Evolutionary conservation across 108 stramenopile genomes (phyloP).

Genomic region (Skeletonema costatum): DNA sequence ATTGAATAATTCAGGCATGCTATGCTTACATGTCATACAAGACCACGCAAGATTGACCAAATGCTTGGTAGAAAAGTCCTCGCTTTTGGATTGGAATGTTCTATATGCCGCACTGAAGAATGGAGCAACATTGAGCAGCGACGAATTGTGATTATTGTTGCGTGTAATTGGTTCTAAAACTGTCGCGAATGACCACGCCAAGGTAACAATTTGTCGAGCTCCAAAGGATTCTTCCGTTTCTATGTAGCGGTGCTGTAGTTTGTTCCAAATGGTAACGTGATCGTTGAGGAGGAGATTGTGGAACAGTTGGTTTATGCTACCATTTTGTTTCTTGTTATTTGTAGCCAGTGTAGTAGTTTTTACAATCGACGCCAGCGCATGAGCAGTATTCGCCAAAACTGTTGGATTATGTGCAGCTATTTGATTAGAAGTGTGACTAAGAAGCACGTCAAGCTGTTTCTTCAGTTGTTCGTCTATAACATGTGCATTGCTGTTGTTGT

Average conservation of each 20-base stretch:
- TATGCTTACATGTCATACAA: constrained; percentile 25
- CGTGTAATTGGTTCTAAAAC: not conserved
- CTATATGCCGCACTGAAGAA: constrained; percentile 14
- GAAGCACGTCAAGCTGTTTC: not conserved
- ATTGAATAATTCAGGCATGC: constrained; percentile 12
- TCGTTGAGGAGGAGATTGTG: not conserved
- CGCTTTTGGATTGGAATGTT: not conserved
- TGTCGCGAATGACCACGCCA: constrained; percentile 37
- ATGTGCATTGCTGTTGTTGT: not conserved
- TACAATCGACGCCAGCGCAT: constrained; percentile 2
- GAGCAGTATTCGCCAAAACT: not conserved
- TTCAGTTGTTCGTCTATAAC: not conserved
- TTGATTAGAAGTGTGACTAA: not conserved
- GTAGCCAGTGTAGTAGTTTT: not conserved
- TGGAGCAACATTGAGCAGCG: constrained; percentile 11
- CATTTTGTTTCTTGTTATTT: not conserved
- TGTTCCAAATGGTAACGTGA: not conserved
- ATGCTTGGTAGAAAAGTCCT: constrained; percentile 22
- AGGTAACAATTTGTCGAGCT: constrained; percentile 21
- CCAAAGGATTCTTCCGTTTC: not conserved
- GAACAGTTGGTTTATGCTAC: not conserved
- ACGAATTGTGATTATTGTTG: not conserved
- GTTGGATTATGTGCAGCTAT: not conserved
- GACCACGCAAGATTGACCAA: constrained; percentile 42
- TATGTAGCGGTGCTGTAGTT: not conserved